Evolutionary conservation across 140 eudicot species (phyloP).

Genomic region (Bidens hawaiensis): DNA sequence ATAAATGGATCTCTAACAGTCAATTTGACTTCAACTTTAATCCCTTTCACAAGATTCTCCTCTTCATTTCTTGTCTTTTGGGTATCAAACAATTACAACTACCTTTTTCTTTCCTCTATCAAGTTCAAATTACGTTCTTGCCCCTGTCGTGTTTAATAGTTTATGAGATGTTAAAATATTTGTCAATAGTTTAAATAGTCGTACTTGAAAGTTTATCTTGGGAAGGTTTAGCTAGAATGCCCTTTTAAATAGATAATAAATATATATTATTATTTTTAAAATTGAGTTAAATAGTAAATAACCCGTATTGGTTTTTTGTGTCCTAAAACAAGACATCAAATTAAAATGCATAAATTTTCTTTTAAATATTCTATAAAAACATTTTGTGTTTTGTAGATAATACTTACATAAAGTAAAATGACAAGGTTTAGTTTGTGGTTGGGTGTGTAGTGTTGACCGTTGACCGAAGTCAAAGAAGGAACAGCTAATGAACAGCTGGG

Average conservation of each 20-base stretch:
- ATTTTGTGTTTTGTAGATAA: not conserved
- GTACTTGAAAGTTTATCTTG: not conserved
- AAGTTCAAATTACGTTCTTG: constrained; percentile 10
- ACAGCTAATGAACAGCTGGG: constrained; percentile 52
- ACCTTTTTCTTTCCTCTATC: not conserved
- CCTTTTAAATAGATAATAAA: not conserved
- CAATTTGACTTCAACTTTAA: constrained; percentile 40
- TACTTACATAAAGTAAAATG: not conserved
- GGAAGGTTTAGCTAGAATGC: not conserved
- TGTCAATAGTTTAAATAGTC: not conserved
- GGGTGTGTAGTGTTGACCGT: constrained; percentile 24
- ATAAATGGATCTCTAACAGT: constrained; percentile 38
- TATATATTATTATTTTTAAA: no score
- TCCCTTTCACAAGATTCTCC: constrained; percentile 42
- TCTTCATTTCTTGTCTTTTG: constrained; percentile 30
- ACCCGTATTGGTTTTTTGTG: no score
- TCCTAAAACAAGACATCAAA: no score
- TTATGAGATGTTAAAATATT: not conserved
- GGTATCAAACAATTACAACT: constrained; percentile 23
- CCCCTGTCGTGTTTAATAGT: not conserved
- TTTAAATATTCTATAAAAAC: not conserved
- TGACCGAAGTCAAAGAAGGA: constrained; percentile 34
- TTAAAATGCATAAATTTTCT: no score
- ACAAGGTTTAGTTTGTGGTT: not conserved
- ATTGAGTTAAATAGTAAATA: no score